These are phyloP conservation scores for thale cress (Arabidopsis thaliana) DNA, from an alignment of 345 rosid genomes.

Conservation along the genomic window TAIR10.1 NC_003074.8:8712501-8713000, in stretches of 20 bases:
- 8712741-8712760: constrained; percentile 40
- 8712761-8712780: constrained; percentile 69
- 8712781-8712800: background rate
- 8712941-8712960: constrained; percentile 74
- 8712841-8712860: background rate
- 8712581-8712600: constrained; percentile 90
- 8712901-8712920: constrained; percentile 70
- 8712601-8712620: constrained; percentile 63
- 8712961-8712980: constrained; percentile 54
- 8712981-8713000: constrained; percentile 62
- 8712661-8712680: constrained; percentile 62
- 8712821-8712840: background rate
- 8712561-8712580: constrained; percentile 75
- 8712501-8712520: background rate
- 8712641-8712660: constrained; percentile 85
- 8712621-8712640: constrained; percentile 76
- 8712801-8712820: background rate
- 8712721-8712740: constrained; percentile 43
- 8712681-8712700: constrained; percentile 64
- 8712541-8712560: constrained; percentile 66
- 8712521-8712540: constrained; percentile 7
- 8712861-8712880: constrained; percentile 38
- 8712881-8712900: constrained; percentile 61
- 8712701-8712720: constrained; percentile 77
- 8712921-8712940: constrained; percentile 55